These are phyloP conservation scores for Nicotiana sylvestris DNA, from an alignment of 257 asterid species.

Conservation along the genomic window DNA sequence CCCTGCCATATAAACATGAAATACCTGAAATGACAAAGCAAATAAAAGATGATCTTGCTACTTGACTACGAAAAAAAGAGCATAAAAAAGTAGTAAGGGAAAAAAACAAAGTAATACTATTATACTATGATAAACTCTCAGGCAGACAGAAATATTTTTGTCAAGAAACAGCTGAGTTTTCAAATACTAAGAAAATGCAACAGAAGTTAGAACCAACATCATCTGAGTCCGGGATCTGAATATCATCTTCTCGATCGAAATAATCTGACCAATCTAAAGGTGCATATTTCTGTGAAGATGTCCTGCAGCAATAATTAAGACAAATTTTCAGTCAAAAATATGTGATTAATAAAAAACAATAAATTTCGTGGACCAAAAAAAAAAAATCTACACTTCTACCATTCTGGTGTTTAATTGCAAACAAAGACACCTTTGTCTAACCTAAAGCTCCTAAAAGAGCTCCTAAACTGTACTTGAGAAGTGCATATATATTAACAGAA, in stretches of 20 bases:
- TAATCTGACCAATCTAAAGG: constrained; percentile 71
- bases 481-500: too few species aligned
- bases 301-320: constrained; percentile 36
- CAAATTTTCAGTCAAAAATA: background rate
- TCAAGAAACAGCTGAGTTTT: background rate
- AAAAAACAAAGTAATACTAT: background rate
- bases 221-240: constrained; percentile 62
- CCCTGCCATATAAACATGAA: constrained; percentile 82
- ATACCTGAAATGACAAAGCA: constrained; percentile 55
- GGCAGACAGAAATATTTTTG: background rate
- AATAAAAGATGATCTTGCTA: constrained; percentile 16
- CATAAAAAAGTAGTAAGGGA: background rate
- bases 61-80: background rate
- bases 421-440: background rate
- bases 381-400: background rate
- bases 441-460: background rate
- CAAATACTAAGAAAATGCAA: constrained; percentile 7
- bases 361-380: too few species aligned
- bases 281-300: constrained; percentile 65
- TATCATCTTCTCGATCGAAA: constrained; percentile 84
- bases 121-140: background rate
- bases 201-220: constrained; percentile 51
- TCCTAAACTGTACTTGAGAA: background rate
- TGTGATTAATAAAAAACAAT: background rate
- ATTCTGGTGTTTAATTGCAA: background rate